Evolutionary conservation across 2,329 filamentous ascomycete species (phyloP), one percentile per base, ranked within the genome.

Genomic region (Arachnopeziza araneosa): DNA sequence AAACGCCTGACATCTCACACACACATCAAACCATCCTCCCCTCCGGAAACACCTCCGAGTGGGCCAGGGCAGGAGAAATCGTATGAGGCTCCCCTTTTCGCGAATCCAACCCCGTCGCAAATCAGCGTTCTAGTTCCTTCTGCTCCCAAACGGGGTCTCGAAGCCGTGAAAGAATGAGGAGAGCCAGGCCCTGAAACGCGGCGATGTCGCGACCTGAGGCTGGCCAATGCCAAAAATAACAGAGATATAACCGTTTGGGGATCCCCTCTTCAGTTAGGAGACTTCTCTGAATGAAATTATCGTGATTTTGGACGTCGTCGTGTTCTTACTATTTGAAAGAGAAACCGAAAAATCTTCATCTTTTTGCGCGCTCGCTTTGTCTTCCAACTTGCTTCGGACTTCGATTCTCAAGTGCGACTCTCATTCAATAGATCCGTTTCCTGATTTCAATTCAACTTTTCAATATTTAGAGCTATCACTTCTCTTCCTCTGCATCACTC

Each of bases 231-330:
- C 56, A 56, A 61, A 61, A 56, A 61, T 61, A 61, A 56, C 52
- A 19, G 24, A 24, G 30, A 59, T 61, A 61, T 61, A 59, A 56
- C 32, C 54, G 32, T 51, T 60, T 60, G 36, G 21, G 74, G 74
- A 57, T 71, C 73, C 59, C 48, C 36, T 30, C 26, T 9, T 12
- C 17, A 44, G 36, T 44, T 7, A 12, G 36, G 36, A 44, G 36
- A 44, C 2, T 5, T 5, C 36, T 30, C 26, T 30, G 26, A 30
- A 30, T 30, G 26, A 30, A 30, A 4, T 30, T 30, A 30, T 30
- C 9, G 26, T 30, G 5, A 30, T 30, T 30, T 30, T 30, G 4
- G 26, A 30, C 26, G 5, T 44, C 36, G 36, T 19, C 17, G 6
- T 44, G 10, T 44, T 44, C 12, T 44, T 44, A 14, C 14, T 14